Conservation (phyloP, 106 monocot species). For the Dendrobium catenatum region DNA sequence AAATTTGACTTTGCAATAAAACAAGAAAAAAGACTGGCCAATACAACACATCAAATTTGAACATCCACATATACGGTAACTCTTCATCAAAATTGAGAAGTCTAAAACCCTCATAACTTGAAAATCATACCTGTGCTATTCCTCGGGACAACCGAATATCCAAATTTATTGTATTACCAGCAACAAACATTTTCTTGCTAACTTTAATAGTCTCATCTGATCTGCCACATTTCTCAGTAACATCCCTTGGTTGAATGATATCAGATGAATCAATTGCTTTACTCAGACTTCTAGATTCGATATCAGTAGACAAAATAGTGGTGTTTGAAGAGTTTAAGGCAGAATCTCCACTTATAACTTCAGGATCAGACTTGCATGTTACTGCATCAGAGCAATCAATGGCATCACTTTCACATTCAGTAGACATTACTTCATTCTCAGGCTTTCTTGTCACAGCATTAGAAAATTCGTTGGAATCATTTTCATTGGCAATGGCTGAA, state of each 20-base stretch:
- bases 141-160: constrained; percentile 85
- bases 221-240: constrained; percentile 8
- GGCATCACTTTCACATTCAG: constrained; percentile 19
- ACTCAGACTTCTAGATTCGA: constrained; percentile 16
- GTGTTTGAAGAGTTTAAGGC: background rate
- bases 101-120: background rate
- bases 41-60: background rate
- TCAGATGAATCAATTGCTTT: constrained; percentile 35
- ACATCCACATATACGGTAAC: background rate
- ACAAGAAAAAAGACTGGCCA: background rate
- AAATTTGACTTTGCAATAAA: too few species aligned
- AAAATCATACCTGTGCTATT: constrained; percentile 57
- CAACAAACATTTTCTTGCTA: constrained; percentile 37
- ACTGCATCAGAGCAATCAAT: constrained; percentile 14
- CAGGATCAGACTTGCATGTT: constrained; percentile 5
- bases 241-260: constrained; percentile 25
- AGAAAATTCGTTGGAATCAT: constrained; percentile 25
- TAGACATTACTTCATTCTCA: constrained; percentile 20
- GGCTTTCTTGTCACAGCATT: background rate
- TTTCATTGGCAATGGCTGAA: constrained; percentile 13
- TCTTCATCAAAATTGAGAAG: background rate
- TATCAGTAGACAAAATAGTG: constrained; percentile 9
- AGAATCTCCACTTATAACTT: background rate
- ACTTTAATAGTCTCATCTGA: constrained; percentile 23
- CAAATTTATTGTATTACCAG: constrained; percentile 52